Evolutionary conservation across 768 basidiomycete species (phyloP).

Genomic region (Russula virescens): DNA sequence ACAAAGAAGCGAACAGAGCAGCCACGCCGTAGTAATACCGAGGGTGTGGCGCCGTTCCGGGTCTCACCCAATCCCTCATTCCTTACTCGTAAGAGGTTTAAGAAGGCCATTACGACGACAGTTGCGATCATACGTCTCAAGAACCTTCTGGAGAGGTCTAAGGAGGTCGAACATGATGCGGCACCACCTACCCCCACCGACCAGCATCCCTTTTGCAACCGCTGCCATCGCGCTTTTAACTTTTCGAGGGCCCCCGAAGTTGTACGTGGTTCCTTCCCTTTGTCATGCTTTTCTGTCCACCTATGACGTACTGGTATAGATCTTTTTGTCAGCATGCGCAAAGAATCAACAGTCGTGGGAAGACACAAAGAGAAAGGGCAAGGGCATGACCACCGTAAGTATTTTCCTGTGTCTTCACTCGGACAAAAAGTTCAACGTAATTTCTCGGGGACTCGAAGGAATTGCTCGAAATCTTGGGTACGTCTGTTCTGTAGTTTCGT

Average conservation of each 20-base stretch:
- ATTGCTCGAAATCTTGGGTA: slow-evolving; percentile 7
- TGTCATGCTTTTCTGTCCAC: not conserved
- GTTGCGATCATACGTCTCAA: slow-evolving; percentile 7
- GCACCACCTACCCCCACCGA: too few species aligned
- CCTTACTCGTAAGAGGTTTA: not conserved
- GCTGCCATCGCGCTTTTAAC: not conserved
- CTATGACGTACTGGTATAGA: not conserved
- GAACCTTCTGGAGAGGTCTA: not conserved
- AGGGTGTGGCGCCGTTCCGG: not conserved
- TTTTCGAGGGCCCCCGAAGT: slow-evolving; percentile 3
- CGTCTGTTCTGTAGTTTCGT: not conserved
- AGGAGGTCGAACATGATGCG: not conserved
- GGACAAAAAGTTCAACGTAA: not conserved
- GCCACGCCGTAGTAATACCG: slow-evolving; percentile 7
- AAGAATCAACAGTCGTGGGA: slow-evolving; percentile 13
- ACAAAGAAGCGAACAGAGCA: not conserved
- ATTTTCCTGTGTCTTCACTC: not conserved
- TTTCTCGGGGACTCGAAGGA: not conserved
- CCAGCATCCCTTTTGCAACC: not conserved
- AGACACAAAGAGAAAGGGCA: slow-evolving; percentile 8
- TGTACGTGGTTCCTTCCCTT: not conserved
- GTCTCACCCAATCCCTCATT: not conserved
- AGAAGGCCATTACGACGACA: not conserved
- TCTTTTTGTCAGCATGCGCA: slow-evolving; percentile 15
- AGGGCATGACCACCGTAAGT: slow-evolving; percentile 19